phyloP scores from a whole-genome alignment of 1,284 basidiomycete species.

The Rhodotorula sp. region DNA sequence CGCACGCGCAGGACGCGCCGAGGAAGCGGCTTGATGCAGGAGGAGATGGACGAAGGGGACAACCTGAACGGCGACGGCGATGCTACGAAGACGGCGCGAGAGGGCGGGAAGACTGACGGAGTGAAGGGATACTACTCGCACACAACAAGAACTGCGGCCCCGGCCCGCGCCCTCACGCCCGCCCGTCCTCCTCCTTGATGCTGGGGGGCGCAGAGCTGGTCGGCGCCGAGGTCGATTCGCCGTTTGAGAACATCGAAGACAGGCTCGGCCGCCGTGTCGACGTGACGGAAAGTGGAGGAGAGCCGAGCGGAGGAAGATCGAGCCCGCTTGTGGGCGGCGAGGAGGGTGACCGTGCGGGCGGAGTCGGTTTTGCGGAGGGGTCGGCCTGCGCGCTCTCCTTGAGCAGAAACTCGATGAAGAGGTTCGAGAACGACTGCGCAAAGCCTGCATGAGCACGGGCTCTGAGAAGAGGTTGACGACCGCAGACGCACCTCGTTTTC shows the following conservation, averaged over 20 bases:
- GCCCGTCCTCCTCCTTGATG: conserved; percentile 24
- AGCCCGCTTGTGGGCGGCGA: background rate
- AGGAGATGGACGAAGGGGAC: background rate
- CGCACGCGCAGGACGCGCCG: background rate
- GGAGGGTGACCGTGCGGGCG: background rate
- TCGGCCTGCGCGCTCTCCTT: conserved; percentile 53
- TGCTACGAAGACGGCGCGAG: background rate
- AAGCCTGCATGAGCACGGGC: background rate
- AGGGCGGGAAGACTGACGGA: background rate
- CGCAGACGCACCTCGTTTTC: conserved; percentile 60
- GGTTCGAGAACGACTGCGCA: conserved; percentile 82
- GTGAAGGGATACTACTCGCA: background rate
- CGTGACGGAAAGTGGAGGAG: conserved; percentile 11
- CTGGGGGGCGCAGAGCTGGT: conserved; percentile 25
- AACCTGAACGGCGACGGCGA: background rate
- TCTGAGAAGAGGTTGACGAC: background rate
- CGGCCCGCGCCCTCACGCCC: background rate
- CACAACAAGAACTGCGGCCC: background rate
- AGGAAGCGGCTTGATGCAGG: background rate
- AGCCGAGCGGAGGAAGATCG: conserved; percentile 32
- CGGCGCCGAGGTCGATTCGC: conserved; percentile 14
- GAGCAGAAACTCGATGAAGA: conserved; percentile 93
- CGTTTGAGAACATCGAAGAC: conserved; percentile 30
- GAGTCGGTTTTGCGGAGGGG: background rate
- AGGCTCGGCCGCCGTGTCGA: conserved; percentile 30